Evolutionary conservation across 352 stramenopile species (phyloP), one percentile per base, ranked within the genome.

Genomic region (Phytophthora agathidicida): DNA sequence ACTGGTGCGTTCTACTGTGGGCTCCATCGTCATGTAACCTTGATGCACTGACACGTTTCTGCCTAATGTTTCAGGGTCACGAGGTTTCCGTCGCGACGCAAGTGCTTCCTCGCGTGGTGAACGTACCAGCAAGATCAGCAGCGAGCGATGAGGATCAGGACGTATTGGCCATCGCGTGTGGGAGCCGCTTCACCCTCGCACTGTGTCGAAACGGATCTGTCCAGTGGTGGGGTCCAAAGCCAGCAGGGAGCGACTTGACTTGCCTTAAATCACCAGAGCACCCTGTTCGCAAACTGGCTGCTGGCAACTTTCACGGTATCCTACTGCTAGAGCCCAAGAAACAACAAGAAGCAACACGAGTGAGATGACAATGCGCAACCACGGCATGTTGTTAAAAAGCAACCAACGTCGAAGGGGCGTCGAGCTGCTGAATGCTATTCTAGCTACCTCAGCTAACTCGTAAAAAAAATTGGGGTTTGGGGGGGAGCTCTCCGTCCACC

Each of bases 21-120:
- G n/a, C 32, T 27, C 19, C 43, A 47, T 14, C 32, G 19, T 14
- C 9, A 50, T 27, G 7, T 14, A 27, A 22, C 47, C 2, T 35
- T 23, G 20, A 5, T 37, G 30, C 53, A 44, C 39, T 61, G 41
- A 70, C 31, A 54, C 33, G 3, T 22, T 49, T 17, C 20, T 28
- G 9, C 5, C 24, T 28, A 17, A 24, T 56, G 22, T 38, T 22
- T 33, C 30, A 77, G 65, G 57, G 48, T 3, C 35, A 51, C 22
- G 70, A 59, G 35, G 27, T 17, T 36, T 47, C 30, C 44, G 31
- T 54, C 39, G 41, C 38, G 7, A 73, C 65, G 3, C 66, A 86
- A 43, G 43, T 65, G 14, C 47, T 87, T 30, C 80, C 82, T 22
- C 60, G 73, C 3, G 80, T 92, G 4, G 76, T 90, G 19, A 65